These are phyloP conservation scores for Aspergillus proliferans DNA, from an alignment of 2,329 filamentous ascomycete species.

Conservation along the genomic window DNA sequence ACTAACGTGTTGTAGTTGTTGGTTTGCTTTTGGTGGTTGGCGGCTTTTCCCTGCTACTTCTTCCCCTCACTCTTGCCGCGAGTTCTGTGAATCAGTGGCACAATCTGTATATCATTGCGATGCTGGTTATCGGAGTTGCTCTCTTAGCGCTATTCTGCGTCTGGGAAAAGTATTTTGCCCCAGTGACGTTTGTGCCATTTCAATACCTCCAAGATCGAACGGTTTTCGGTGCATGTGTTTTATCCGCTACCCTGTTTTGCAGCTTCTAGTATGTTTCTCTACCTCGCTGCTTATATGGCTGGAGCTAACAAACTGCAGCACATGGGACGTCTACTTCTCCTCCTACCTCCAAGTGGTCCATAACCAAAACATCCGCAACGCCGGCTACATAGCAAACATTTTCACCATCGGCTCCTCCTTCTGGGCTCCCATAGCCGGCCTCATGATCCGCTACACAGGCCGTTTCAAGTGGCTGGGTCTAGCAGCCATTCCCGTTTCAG, in stretches of 20 bases:
- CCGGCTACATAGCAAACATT: constrained; percentile 41
- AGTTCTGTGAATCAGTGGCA: constrained; percentile 33
- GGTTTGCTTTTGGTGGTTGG: constrained; percentile 55
- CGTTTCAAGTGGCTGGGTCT: constrained; percentile 47
- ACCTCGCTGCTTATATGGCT: constrained; percentile 7
- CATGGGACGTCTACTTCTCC: constrained; percentile 27
- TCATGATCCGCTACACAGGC: constrained; percentile 43
- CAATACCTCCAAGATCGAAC: constrained; percentile 37
- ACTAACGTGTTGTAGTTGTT: constrained; percentile 26
- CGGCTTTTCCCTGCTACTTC: constrained; percentile 47
- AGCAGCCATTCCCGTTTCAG: constrained; percentile 44
- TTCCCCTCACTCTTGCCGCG: constrained; percentile 45
- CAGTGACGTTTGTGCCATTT: constrained; percentile 11
- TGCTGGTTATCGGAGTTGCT: constrained; percentile 49
- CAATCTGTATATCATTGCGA: constrained; percentile 42
- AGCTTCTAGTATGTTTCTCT: constrained; percentile 2
- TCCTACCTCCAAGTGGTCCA: constrained; percentile 35
- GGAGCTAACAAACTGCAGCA: constrained; percentile 1
- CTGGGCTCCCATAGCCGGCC: constrained; percentile 48
- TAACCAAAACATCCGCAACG: constrained; percentile 22
- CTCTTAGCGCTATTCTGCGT: constrained; percentile 48
- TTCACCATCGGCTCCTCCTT: constrained; percentile 50
- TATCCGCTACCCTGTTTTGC: constrained; percentile 11
- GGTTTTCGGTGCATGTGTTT: constrained; percentile 20
- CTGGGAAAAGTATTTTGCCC: constrained; percentile 49